A percentile compares a stretch with the other conserved stretches of the same genome.
Conservation (phyloP, 1,284 basidiomycete species). For the Ceratobasidium sp. region DNA sequence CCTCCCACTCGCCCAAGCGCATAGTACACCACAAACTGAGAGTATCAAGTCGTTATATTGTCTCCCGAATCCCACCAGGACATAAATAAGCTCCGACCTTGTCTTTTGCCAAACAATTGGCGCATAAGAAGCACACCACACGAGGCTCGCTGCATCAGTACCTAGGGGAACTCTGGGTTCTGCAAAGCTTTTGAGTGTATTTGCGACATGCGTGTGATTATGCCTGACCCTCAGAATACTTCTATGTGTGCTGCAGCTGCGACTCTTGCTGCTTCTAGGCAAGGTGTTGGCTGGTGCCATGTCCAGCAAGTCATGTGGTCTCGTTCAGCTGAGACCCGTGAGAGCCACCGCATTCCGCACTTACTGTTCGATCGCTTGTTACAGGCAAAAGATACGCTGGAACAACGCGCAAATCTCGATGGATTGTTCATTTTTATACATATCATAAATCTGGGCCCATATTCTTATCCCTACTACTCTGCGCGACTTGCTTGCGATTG, state of each 20-base stretch:
- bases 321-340: too few relatives aligned
- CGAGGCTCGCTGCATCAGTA: not conserved
- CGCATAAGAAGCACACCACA: not conserved
- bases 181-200: not conserved
- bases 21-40: not conserved
- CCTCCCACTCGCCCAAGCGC: not conserved
- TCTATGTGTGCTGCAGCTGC: not conserved
- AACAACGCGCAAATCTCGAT: too few relatives aligned
- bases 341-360: too few relatives aligned
- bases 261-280: not conserved
- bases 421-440: too few relatives aligned
- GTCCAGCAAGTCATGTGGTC: too few relatives aligned
- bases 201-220: conserved; percentile 3
- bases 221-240: not conserved
- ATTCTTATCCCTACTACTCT: too few relatives aligned
- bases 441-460: too few relatives aligned
- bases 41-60: conserved; percentile 19
- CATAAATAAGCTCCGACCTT: not conserved
- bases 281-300: too few relatives aligned
- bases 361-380: too few relatives aligned
- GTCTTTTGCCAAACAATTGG: not conserved
- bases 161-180: not conserved
- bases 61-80: conserved; percentile 12
- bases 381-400: too few relatives aligned
- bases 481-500: too few relatives aligned